Evolutionary conservation across 2,329 filamentous ascomycete species (phyloP).

Genomic region (Ceratocystiopsis minuta): DNA sequence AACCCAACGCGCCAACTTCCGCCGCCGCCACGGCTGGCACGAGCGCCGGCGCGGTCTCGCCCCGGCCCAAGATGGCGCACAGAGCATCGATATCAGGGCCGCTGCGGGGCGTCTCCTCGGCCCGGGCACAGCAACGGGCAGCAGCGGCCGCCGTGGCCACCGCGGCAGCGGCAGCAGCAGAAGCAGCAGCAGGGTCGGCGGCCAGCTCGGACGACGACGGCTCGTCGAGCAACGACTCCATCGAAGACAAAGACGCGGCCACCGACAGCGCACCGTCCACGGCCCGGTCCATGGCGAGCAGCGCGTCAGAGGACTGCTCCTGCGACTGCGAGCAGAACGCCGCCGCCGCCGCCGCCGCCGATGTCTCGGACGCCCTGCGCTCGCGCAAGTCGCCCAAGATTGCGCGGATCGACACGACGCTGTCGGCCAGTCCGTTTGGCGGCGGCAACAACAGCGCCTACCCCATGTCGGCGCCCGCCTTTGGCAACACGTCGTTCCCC

Average conservation of each 20-base stretch:
- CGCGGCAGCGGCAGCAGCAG: slow-evolving; percentile 23
- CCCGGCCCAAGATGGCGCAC: neutral
- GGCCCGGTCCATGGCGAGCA: slow-evolving; percentile 25
- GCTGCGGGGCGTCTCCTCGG: too few relatives aligned
- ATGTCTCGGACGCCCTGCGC: slow-evolving; percentile 17
- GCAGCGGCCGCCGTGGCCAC: slow-evolving; percentile 11
- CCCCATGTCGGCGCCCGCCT: slow-evolving; percentile 41
- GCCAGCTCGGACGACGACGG: slow-evolving; percentile 18
- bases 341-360: slow-evolving; percentile 26
- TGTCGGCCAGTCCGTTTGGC: slow-evolving; percentile 29
- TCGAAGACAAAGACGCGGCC: slow-evolving; percentile 10
- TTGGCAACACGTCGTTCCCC: slow-evolving; percentile 41
- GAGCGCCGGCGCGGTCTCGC: neutral
- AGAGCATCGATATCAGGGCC: too few relatives aligned
- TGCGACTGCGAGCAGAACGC: slow-evolving; percentile 32
- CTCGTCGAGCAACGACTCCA: slow-evolving; percentile 7
- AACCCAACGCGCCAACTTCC: neutral
- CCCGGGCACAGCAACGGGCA: too few relatives aligned
- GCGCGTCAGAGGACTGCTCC: slow-evolving; percentile 36
- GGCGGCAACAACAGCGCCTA: slow-evolving; percentile 16
- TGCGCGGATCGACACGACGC: slow-evolving; percentile 18
- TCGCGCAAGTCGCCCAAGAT: slow-evolving; percentile 29
- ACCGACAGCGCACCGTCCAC: slow-evolving; percentile 33
- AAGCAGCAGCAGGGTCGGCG: slow-evolving; percentile 16
- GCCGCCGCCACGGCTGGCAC: neutral